Evolutionary conservation across 2,329 filamentous ascomycete species (phyloP).

Genomic region (Claviceps pazoutovae): DNA sequence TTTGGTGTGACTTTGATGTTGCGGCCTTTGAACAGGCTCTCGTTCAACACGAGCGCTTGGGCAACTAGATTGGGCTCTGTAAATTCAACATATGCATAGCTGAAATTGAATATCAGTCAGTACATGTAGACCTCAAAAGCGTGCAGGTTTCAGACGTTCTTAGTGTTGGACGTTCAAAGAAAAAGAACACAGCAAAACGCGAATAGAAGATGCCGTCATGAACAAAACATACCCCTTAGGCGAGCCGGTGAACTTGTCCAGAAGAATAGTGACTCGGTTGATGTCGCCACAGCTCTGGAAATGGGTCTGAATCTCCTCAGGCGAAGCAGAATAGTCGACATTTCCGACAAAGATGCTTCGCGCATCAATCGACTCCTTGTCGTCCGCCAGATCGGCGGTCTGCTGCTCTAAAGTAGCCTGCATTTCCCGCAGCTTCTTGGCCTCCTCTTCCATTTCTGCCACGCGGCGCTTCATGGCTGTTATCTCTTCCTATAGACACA

Average conservation of each 20-base stretch:
- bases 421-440: conserved; percentile 76
- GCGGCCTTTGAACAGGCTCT: conserved; percentile 87
- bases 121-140: not conserved
- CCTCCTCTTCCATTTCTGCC: conserved; percentile 83
- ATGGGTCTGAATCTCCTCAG: conserved; percentile 91
- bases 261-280: conserved; percentile 90
- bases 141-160: too few species aligned
- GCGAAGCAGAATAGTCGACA: conserved; percentile 92
- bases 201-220: too few species aligned
- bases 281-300: conserved; percentile 96
- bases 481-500: conserved; percentile 53
- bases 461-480: conserved; percentile 76
- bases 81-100: conserved; percentile 98
- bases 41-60: conserved; percentile 87
- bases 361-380: conserved; percentile 89
- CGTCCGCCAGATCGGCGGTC: conserved; percentile 69
- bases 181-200: too few species aligned
- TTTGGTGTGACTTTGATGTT: conserved; percentile 93
- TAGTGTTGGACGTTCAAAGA: not conserved
- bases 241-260: conserved; percentile 97
- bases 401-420: conserved; percentile 76
- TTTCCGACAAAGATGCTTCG: conserved; percentile 98
- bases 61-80: conserved; percentile 85
- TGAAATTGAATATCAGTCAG: conserved; percentile 22
- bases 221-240: conserved; percentile 67